Percentiles rank a stretch among this genome's conserved stretches.
phyloP scores from a whole-genome alignment of 192 early-diverging fungal genomes.

The Entomortierella lignicola region DNA sequence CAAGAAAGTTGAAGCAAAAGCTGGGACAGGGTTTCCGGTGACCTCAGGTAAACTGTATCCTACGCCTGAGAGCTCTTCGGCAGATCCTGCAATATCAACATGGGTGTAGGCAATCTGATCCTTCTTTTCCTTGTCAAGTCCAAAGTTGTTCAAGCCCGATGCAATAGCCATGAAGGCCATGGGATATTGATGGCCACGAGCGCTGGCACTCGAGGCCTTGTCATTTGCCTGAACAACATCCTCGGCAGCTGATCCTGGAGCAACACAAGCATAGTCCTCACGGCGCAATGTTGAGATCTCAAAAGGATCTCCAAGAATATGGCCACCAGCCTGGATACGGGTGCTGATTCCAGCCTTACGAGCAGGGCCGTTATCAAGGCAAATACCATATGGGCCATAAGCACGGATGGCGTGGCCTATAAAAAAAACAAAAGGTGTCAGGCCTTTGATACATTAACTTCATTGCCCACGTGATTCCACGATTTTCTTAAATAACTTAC shows the following conservation, averaged over 20 bases:
- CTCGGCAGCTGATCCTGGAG: conserved; percentile 74
- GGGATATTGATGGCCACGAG: conserved; percentile 89
- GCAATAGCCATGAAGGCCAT: conserved; percentile 86
- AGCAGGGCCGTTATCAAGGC: conserved; percentile 83
- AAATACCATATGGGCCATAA: conserved; percentile 79
- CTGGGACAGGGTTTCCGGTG: conserved; percentile 82
- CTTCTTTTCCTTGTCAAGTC: conserved; percentile 64
- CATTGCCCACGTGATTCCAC: too few species aligned
- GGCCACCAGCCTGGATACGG: conserved; percentile 72
- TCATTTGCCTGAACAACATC: conserved; percentile 88
- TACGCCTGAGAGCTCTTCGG: conserved; percentile 70
- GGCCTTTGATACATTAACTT: too few species aligned
- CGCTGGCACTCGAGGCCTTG: conserved; percentile 74
- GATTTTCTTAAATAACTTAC: conserved; percentile 4
- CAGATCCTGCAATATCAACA: conserved; percentile 85
- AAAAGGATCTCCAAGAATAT: conserved; percentile 82
- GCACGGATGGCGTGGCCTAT: conserved; percentile 80
- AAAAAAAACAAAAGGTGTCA: neutral
- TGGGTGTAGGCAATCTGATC: conserved; percentile 84
- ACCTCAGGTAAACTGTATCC: conserved; percentile 77
- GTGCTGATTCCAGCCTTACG: conserved; percentile 67
- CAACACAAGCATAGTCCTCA: conserved; percentile 78
- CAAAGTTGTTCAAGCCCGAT: conserved; percentile 79
- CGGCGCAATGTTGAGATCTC: conserved; percentile 84
- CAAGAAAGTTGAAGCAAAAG: conserved; percentile 81